Evolutionary conservation across 768 basidiomycete genomes (phyloP).

Genomic region (Termitomyces sp.): DNA sequence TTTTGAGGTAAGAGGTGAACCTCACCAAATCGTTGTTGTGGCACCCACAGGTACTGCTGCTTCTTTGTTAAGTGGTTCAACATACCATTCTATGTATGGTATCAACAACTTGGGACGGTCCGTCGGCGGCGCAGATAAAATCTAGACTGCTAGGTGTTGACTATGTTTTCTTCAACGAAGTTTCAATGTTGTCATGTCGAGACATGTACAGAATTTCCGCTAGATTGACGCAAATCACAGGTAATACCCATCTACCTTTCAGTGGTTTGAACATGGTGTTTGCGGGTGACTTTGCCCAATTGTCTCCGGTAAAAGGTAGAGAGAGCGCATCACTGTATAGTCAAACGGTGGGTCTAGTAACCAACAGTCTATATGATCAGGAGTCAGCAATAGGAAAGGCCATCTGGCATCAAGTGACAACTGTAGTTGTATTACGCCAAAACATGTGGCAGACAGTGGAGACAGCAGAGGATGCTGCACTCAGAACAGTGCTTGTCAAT

Average conservation of each 20-base stretch:
- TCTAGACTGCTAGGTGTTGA: no score
- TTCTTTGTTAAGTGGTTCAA: no score
- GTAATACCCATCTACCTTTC: slow-evolving; percentile 23
- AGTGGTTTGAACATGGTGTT: slow-evolving; percentile 34
- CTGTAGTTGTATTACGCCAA: slow-evolving; percentile 20
- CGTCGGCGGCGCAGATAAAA: no score
- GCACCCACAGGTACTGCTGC: no score
- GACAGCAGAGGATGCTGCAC: slow-evolving; percentile 17
- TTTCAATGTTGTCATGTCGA: slow-evolving; percentile 37
- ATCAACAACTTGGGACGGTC: no score
- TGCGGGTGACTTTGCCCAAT: slow-evolving; percentile 45
- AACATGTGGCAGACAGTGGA: slow-evolving; percentile 32
- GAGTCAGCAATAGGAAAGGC: slow-evolving; percentile 21
- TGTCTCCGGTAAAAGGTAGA: slow-evolving; percentile 28
- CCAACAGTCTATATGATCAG: slow-evolving; percentile 8
- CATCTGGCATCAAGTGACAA: slow-evolving; percentile 26
- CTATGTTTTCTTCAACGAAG: slow-evolving; percentile 40
- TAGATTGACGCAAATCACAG: no score
- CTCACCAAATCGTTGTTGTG: no score
- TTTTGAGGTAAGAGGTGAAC: no score
- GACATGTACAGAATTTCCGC: slow-evolving; percentile 24
- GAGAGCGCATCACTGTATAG: slow-evolving; percentile 20
- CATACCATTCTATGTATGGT: no score
- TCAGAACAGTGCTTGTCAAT: slow-evolving; percentile 29
- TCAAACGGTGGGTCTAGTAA: slow-evolving; percentile 7